A percentile compares a stretch with the other conserved stretches of the same genome.
phyloP scores from a whole-genome alignment of 2,329 filamentous ascomycete genomes.

The Decorospora gaudefroyi region DNA sequence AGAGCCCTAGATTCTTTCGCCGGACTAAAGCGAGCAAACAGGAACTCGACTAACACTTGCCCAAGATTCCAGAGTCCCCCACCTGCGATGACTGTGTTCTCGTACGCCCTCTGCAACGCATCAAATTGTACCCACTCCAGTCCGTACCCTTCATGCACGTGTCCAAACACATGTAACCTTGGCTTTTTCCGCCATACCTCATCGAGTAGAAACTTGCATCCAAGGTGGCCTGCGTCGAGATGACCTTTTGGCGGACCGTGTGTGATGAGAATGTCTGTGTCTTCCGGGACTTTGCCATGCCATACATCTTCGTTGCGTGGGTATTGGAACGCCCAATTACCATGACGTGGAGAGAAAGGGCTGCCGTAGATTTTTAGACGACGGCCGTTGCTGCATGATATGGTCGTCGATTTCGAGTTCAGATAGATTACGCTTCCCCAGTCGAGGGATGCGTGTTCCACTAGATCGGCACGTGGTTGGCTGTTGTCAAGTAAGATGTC shows the following conservation, averaged over 20 bases:
- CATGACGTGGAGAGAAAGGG: conserved; percentile 73
- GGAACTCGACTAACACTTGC: too few relatives aligned
- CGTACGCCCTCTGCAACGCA: too few relatives aligned
- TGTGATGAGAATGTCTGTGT: conserved; percentile 76
- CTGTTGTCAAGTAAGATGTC: conserved; percentile 55
- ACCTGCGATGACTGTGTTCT: too few relatives aligned
- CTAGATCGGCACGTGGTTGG: too few relatives aligned
- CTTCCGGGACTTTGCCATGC: conserved; percentile 66
- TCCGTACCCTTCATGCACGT: conserved; percentile 76
- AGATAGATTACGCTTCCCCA: conserved; percentile 73
- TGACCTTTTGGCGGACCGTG: conserved; percentile 78
- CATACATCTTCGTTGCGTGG: conserved; percentile 63
- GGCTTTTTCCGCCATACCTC: conserved; percentile 74
- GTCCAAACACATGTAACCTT: conserved; percentile 76
- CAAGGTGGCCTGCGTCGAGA: conserved; percentile 62
- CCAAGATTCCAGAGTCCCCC: too few relatives aligned
- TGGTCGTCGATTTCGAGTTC: conserved; percentile 64
- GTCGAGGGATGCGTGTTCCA: too few relatives aligned
- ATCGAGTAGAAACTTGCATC: conserved; percentile 67
- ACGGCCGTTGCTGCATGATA: conserved; percentile 52
- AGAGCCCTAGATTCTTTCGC: too few relatives aligned
- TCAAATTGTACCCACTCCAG: conserved; percentile 63
- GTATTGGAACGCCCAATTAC: conserved; percentile 80
- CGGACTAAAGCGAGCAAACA: too few relatives aligned
- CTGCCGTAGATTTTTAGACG: conserved; percentile 73